These are phyloP conservation scores for Dentiscutata heterogama DNA, from an alignment of 371 early-diverging fungal species.

Conservation along the genomic window DNA sequence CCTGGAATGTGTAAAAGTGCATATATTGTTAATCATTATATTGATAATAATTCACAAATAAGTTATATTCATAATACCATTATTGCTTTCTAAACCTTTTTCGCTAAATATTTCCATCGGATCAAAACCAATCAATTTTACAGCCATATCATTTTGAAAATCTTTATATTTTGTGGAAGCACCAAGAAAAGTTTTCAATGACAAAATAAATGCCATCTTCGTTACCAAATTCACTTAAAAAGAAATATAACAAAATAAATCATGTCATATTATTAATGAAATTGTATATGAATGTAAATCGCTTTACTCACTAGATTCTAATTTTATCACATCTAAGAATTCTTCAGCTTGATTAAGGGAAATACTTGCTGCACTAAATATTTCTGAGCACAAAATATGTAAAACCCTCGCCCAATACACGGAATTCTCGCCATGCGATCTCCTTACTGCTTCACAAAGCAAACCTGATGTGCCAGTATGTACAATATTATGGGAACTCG, in stretches of 20 bases:
- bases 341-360: conserved; percentile 45
- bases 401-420: conserved; percentile 47
- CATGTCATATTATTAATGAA: not conserved
- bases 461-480: not conserved
- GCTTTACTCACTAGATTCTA: conserved; percentile 46
- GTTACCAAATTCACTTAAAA: conserved; percentile 49
- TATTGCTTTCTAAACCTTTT: conserved; percentile 35
- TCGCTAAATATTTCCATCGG: conserved; percentile 49
- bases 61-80: conserved; percentile 43
- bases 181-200: conserved; percentile 51
- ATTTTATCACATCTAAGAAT: conserved; percentile 53
- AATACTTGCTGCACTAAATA: conserved; percentile 48
- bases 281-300: not conserved
- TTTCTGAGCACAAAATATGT: conserved; percentile 46
- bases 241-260: not conserved
- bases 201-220: conserved; percentile 52
- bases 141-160: conserved; percentile 59
- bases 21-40: not conserved
- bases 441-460: not conserved
- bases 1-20: not conserved
- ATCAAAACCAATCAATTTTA: conserved; percentile 52
- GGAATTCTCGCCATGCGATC: not conserved
- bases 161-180: conserved; percentile 47
- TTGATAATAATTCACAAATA: not conserved
- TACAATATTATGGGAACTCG: not conserved